These are phyloP conservation scores for Fusarium sp. DNA, from an alignment of 2,329 filamentous ascomycete species.

Conservation along the genomic window DNA sequence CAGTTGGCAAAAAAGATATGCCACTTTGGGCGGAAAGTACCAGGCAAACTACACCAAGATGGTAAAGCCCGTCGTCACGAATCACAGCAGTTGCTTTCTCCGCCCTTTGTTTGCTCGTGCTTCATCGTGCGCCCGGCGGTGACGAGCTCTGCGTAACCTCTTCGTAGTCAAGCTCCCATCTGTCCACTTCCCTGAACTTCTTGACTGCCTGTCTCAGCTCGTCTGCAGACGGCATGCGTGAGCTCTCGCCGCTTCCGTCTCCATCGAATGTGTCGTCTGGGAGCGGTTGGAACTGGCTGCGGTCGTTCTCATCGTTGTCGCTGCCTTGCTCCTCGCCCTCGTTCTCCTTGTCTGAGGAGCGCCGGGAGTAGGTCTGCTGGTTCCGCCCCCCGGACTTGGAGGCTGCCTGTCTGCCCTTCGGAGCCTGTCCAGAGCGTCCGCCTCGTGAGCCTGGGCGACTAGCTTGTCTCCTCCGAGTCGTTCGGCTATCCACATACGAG, in stretches of 20 bases:
- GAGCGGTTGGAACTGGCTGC: slow-evolving; percentile 53
- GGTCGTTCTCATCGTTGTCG: slow-evolving; percentile 49
- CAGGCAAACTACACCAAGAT: not conserved
- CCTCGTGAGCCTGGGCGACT: slow-evolving; percentile 44
- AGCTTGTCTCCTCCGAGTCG: slow-evolving; percentile 48
- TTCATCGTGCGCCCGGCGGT: slow-evolving; percentile 58
- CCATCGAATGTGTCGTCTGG: slow-evolving; percentile 56
- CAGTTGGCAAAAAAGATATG: not conserved
- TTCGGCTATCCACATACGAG: slow-evolving; percentile 53
- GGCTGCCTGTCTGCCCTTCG: slow-evolving; percentile 40
- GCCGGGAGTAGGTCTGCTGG: slow-evolving; percentile 60
- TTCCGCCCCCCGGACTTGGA: slow-evolving; percentile 40
- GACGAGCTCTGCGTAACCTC: slow-evolving; percentile 65
- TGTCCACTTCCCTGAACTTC: slow-evolving; percentile 74
- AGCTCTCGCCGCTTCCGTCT: slow-evolving; percentile 45
- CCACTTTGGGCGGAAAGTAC: not conserved
- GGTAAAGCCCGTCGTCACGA: not conserved
- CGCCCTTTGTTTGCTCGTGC: slow-evolving; percentile 4
- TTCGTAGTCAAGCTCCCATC: slow-evolving; percentile 73
- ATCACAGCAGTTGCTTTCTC: not conserved
- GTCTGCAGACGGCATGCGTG: slow-evolving; percentile 52
- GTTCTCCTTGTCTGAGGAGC: slow-evolving; percentile 67
- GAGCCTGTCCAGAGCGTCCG: slow-evolving; percentile 36
- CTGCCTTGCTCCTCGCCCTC: slow-evolving; percentile 40
- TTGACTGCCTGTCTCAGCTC: slow-evolving; percentile 66